Conservation (phyloP, 305 asterid genomes). For the Ajuga reptans region DNA sequence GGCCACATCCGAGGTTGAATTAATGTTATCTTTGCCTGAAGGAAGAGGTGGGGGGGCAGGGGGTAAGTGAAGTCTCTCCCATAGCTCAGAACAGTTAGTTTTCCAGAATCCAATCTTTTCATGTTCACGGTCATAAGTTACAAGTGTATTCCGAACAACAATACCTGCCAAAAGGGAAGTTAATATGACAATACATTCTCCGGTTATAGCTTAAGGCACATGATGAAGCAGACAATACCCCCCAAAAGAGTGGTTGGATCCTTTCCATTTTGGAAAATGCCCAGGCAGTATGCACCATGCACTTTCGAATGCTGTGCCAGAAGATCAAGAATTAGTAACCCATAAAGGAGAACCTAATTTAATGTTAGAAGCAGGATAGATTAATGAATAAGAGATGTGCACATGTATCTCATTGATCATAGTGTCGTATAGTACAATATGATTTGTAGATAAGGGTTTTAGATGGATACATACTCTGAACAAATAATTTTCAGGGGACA, state of each 20-base stretch:
- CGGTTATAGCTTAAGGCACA: conserved; percentile 14
- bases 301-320: conserved; percentile 68
- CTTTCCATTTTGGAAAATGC: conserved; percentile 88
- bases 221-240: conserved; percentile 39
- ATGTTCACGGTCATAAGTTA: conserved; percentile 85
- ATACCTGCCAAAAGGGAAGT: conserved; percentile 51
- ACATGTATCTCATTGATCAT: background rate
- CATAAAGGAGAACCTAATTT: conserved; percentile 5
- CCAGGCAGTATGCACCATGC: conserved; percentile 92
- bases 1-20: conserved; percentile 39
- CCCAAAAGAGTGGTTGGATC: conserved; percentile 93
- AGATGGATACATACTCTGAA: conserved; percentile 58
- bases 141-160: conserved; percentile 87
- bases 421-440: background rate
- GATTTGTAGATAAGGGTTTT: background rate
- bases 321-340: conserved; percentile 11
- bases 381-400: background rate
- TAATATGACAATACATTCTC: conserved; percentile 14
- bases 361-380: conserved; percentile 12
- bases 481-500: conserved; percentile 90
- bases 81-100: conserved; percentile 84
- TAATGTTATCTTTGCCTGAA: conserved; percentile 25
- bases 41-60: conserved; percentile 49
- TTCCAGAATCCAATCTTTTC: conserved; percentile 91
- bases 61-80: conserved; percentile 68